These are phyloP conservation scores for Pterothamnion heteromorphum DNA, from an alignment of 31 red algal species.

Conservation along the genomic window DNA sequence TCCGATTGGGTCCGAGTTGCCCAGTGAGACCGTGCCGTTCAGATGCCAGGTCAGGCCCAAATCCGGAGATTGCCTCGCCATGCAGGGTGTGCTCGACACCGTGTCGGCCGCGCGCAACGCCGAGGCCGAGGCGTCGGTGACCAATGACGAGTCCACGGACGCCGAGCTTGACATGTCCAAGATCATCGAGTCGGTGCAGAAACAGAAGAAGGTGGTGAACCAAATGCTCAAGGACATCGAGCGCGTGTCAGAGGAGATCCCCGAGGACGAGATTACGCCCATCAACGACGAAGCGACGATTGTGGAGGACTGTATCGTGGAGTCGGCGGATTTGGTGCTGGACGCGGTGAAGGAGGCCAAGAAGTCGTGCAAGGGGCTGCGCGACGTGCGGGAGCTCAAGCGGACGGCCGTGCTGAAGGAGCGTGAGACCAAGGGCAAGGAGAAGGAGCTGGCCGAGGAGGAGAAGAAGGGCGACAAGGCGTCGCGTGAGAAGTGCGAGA, in stretches of 20 bases:
- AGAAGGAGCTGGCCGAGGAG: background rate
- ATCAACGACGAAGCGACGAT: background rate
- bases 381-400: background rate
- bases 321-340: background rate
- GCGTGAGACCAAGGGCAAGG: background rate
- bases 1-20: background rate
- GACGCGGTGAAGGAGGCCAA: background rate
- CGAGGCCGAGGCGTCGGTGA: background rate
- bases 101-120: conserved; percentile 3
- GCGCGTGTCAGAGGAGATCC: background rate
- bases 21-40: conserved; percentile 5
- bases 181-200: background rate
- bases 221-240: conserved; percentile 10
- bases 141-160: conserved; percentile 19
- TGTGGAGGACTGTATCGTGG: background rate
- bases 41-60: background rate
- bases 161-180: background rate
- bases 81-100: background rate
- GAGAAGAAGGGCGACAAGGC: conserved; percentile 4
- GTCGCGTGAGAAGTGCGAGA: background rate
- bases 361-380: background rate
- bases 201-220: background rate
- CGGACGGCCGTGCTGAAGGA: background rate
- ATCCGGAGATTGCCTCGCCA: background rate
- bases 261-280: background rate